Conservation (phyloP, 2,329 filamentous ascomycete species). For the Phialophora verrucosa region DNA sequence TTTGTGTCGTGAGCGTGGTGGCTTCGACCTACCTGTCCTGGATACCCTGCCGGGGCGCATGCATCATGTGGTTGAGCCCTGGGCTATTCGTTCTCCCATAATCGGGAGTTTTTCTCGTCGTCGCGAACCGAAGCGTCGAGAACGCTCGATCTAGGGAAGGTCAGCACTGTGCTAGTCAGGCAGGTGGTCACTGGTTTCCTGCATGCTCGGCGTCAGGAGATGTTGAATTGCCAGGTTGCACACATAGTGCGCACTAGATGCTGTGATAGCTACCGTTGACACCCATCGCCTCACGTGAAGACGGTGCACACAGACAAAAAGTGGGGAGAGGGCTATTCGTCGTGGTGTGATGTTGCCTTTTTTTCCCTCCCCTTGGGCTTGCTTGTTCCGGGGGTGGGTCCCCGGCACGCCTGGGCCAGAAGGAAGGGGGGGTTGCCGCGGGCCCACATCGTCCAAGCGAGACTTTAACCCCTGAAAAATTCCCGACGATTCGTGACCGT, state of each 20-base stretch:
- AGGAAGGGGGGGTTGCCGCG: not conserved
- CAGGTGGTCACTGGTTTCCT: conserved; percentile 12
- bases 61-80: conserved; percentile 14
- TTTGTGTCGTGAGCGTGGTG: not conserved
- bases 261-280: not conserved
- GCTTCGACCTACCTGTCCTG: not conserved
- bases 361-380: not conserved
- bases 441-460: not conserved
- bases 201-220: conserved; percentile 19
- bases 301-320: not conserved
- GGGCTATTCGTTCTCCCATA: not conserved
- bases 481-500: not conserved
- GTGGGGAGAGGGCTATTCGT: not conserved
- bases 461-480: not conserved
- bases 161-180: not conserved
- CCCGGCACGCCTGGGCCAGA: not conserved
- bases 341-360: conserved; percentile 17
- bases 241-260: not conserved
- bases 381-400: conserved; percentile 3
- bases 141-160: not conserved
- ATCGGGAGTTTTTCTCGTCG: not conserved
- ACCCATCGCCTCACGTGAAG: not conserved
- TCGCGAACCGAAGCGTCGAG: conserved; percentile 21
- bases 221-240: not conserved
- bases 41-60: not conserved